phyloP scores from a whole-genome alignment of 495 filamentous ascomycete species.

The Aspergillus bridgeri region DNA sequence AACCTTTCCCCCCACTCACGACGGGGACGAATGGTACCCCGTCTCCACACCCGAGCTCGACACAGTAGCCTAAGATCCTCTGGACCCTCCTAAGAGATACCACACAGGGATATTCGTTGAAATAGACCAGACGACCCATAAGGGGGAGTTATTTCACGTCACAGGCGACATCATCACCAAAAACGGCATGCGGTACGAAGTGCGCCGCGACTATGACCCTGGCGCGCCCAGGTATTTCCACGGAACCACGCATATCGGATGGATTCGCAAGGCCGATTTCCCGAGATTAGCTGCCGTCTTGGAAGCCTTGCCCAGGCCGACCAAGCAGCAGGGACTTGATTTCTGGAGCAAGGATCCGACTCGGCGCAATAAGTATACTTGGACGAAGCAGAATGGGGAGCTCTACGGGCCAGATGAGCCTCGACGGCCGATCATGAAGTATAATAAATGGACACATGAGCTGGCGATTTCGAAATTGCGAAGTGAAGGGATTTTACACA shows the following conservation, averaged over 20 bases:
- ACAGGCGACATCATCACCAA: background rate
- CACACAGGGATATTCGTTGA: background rate
- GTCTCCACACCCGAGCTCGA: background rate
- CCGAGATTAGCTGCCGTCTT: too few species aligned
- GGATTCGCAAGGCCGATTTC: background rate
- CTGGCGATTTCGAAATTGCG: conserved; percentile 13
- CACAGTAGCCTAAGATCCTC: background rate
- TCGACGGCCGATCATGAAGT: conserved; percentile 16
- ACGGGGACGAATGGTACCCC: background rate
- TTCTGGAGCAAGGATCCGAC: too few species aligned
- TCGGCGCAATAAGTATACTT: background rate
- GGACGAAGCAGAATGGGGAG: conserved; percentile 19
- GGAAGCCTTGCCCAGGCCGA: too few species aligned
- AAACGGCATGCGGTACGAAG: background rate
- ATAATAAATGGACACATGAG: conserved; percentile 19
- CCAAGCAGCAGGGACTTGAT: too few species aligned
- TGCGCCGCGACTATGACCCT: background rate
- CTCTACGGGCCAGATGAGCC: conserved; percentile 7
- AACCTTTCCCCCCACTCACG: too few species aligned
- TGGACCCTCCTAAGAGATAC: background rate
- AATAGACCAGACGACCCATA: background rate
- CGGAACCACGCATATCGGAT: background rate
- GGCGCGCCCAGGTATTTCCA: background rate
- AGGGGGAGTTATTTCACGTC: background rate
- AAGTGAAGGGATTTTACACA: conserved; percentile 4